Evolutionary conservation across 371 early-diverging fungal genomes (phyloP), one percentile per base, ranked within the genome.

Genomic region (Thermomucor indicae-seudaticae): DNA sequence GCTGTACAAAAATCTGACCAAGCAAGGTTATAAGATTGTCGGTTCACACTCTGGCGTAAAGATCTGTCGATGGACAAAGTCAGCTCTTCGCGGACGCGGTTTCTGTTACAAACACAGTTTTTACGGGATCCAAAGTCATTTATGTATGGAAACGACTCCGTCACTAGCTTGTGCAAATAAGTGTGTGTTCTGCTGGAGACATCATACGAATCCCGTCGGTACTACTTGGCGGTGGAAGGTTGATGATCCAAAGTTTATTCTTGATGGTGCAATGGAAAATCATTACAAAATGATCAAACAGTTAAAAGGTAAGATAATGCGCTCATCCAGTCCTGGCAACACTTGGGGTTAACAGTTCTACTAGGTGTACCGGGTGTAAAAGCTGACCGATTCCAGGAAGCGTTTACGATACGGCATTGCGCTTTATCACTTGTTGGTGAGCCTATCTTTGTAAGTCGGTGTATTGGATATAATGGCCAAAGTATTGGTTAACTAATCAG

Each of bases 101-200:
- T 88, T 86, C 54, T 91, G 89, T 55, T 91, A 89, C 60, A 91
- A 88, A 55, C 84, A 88, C 67, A 66, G 88, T 43, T 77, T 86
- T 57, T 87, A 84, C 41, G 84, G 83, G 23, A 87, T 84, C 24
- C 80, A 78, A 54, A 76, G 77, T 32, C 84, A 83, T 60, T 58
- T 78, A 43, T 86, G 87, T 60, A 85, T 83, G 80, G 85, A 85
- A 51, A 82, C 83, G 1, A 87, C 84, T 0, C 86, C 86, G 16
- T 79, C 83, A 1, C 61, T 91, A 40, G 89, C 91, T 10, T 91
- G 91, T 54, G 86, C 88, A 14, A 91, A 91, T 65, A 88, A 88
- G 56, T 91, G 88, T 58, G 87, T 87, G 3, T 89, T 87, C 58
- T 88, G 89, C 53, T 90, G 89, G 89, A 71, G 89, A 55, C 88